Conservation (phyloP, 2,329 filamentous ascomycete species). For the Beauveria sp. region DNA sequence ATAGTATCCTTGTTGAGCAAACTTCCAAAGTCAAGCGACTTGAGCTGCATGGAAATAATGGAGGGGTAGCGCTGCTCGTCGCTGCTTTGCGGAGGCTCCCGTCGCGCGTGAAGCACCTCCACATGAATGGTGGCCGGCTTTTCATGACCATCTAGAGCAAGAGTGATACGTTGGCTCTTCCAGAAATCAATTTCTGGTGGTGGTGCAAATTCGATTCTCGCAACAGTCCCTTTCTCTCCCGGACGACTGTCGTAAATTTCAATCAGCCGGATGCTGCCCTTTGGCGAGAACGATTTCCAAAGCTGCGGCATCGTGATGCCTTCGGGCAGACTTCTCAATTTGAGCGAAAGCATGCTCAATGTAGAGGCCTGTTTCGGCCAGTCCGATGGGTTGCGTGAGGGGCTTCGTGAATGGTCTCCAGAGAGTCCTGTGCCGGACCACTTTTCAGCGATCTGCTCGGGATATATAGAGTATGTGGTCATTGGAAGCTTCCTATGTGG, state of each 20-base stretch:
- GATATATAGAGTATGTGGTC: not conserved
- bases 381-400: not conserved
- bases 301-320: constrained; percentile 35
- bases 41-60: constrained; percentile 33
- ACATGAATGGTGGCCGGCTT: not conserved
- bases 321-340: constrained; percentile 26
- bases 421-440: not conserved
- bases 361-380: not conserved
- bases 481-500: not conserved
- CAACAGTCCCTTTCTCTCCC: constrained; percentile 23
- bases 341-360: constrained; percentile 14
- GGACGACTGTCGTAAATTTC: constrained; percentile 41
- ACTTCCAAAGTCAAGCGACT: constrained; percentile 54
- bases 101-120: not conserved
- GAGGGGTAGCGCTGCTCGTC: constrained; percentile 18
- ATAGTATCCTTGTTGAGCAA: constrained; percentile 46
- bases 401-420: not conserved
- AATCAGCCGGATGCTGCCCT: constrained; percentile 48
- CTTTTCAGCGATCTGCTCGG: not conserved
- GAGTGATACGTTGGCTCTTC: constrained; percentile 15
- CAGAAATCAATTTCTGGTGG: constrained; percentile 47
- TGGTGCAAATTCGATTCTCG: constrained; percentile 48
- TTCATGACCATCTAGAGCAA: not conserved
- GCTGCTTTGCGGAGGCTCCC: not conserved
- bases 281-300: constrained; percentile 40